Conservation (phyloP, 179 eudicot genomes). For the Sideroxylon spinosum region DNA sequence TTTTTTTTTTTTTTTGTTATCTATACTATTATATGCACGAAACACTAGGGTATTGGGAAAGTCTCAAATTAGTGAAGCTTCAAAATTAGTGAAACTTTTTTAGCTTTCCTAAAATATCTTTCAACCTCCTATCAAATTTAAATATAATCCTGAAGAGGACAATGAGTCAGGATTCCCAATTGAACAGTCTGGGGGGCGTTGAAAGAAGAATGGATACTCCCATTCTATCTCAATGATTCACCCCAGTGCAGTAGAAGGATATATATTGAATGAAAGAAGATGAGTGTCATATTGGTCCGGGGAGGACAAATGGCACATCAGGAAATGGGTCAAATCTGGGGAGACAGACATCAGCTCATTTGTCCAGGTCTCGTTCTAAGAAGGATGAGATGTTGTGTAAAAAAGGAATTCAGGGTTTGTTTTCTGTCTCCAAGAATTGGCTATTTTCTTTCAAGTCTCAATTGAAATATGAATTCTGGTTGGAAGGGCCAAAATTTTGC, state of each 20-base stretch:
- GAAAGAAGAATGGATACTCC: constrained; percentile 33
- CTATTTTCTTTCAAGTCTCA: no score
- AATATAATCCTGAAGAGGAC: constrained; percentile 32
- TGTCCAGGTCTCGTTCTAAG: not conserved
- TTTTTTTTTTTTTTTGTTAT: not conserved
- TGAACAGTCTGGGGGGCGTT: constrained; percentile 42
- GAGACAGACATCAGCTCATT: constrained; percentile 29
- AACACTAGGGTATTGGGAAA: no score
- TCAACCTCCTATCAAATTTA: no score
- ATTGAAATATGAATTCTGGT: no score
- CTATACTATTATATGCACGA: not conserved
- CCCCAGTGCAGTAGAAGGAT: constrained; percentile 33
- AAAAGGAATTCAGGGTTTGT: no score
- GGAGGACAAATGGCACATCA: not conserved
- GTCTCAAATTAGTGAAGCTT: no score
- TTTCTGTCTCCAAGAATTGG: not conserved
- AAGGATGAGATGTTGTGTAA: no score
- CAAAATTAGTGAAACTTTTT: no score
- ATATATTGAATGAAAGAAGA: constrained; percentile 32
- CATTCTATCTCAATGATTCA: constrained; percentile 52
- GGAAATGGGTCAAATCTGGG: constrained; percentile 19
- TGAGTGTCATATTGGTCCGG: constrained; percentile 5
- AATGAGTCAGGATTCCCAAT: constrained; percentile 43
- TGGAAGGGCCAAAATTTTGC: no score
- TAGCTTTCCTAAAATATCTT: no score